phyloP scores from a whole-genome alignment of 1,284 basidiomycete species.

The Naganishia cerealis region DNA sequence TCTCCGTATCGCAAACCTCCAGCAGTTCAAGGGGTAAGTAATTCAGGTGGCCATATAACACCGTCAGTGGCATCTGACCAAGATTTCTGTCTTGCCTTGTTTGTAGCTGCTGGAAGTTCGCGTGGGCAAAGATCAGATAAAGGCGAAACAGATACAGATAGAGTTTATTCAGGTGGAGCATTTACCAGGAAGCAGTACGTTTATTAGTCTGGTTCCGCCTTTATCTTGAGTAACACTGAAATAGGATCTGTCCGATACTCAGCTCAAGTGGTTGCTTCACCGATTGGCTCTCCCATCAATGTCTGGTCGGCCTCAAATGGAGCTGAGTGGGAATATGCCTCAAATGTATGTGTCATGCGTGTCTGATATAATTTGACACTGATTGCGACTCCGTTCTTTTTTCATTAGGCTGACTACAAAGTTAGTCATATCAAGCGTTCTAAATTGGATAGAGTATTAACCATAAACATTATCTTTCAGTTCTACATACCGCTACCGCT shows the following conservation, averaged over 20 bases:
- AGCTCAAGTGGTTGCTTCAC: conserved; percentile 58
- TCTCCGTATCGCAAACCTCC: conserved; percentile 40
- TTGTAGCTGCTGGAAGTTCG: conserved; percentile 76
- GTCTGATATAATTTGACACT: background rate
- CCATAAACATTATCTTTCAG: conserved; percentile 55
- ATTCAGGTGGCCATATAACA: background rate
- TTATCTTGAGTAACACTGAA: background rate
- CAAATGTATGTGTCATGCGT: conserved; percentile 60
- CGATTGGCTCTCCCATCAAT: conserved; percentile 46
- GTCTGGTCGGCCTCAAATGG: conserved; percentile 48
- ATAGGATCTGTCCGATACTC: background rate
- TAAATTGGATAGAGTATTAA: conserved; percentile 34
- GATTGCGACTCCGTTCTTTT: background rate
- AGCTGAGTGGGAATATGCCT: conserved; percentile 65
- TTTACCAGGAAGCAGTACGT: conserved; percentile 38
- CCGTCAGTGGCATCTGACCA: background rate
- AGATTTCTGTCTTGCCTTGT: too few relatives aligned
- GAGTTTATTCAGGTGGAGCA: conserved; percentile 83
- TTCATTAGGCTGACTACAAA: conserved; percentile 32
- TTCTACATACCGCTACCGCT: conserved; percentile 82
- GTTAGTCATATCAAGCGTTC: conserved; percentile 9
- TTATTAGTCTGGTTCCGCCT: background rate
- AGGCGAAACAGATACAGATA: conserved; percentile 83
- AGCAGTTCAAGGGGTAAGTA: conserved; percentile 44
- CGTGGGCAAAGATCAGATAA: conserved; percentile 67